Evolutionary conservation across 192 early-diverging fungal genomes (phyloP), one percentile per base, ranked within the genome.

Genomic region (Coemansia brasiliensis): DNA sequence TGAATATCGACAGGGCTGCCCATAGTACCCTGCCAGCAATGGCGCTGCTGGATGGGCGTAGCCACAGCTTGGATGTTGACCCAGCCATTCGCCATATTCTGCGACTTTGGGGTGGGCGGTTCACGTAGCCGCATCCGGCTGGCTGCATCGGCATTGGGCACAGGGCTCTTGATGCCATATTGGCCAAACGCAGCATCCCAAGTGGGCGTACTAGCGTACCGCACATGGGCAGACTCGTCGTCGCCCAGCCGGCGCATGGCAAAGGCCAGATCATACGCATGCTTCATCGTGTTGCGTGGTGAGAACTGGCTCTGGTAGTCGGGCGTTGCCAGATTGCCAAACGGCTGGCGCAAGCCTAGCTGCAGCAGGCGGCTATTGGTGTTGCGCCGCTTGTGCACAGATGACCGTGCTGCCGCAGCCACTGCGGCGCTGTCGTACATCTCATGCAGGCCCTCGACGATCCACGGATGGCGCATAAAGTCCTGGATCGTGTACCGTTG

Each of bases 401-500:
- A 70, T 18, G 77, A 58, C 39, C 62, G 58, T 32, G 68, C 60
- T 25, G 79, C 55, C 15, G 67, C 65, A 3, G 81, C 56, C 5
- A 75, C 59, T 1, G 64, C 63, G 5, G 65, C 64, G 60, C 54
- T 67, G 58, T 56, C 70, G 56, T 68, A 80, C 66, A 74, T 74
- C 46, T 79, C 70, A 55, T 66, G 41, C 11, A 76, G 39, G 0
- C 66, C 72, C 4, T 60, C 59, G 38, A 66, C 61, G 12, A 89
- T 74, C 91, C 91, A 93, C 21, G 91, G 91, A 56, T 93, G 91
- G 22, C 77, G 80, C 60, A 93, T 82, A 72, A 93, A 87, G 60
- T 91, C 83, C 17, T 90, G 85, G 39, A 93, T 88, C 0, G 88
- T 92, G 73, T 86, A 89, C 21, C 91, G 83, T 52, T 83, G 72